Evolutionary conservation across 1,284 basidiomycete species (phyloP), one percentile per base, ranked within the genome.

Genomic region (Dichomitus squalens): DNA sequence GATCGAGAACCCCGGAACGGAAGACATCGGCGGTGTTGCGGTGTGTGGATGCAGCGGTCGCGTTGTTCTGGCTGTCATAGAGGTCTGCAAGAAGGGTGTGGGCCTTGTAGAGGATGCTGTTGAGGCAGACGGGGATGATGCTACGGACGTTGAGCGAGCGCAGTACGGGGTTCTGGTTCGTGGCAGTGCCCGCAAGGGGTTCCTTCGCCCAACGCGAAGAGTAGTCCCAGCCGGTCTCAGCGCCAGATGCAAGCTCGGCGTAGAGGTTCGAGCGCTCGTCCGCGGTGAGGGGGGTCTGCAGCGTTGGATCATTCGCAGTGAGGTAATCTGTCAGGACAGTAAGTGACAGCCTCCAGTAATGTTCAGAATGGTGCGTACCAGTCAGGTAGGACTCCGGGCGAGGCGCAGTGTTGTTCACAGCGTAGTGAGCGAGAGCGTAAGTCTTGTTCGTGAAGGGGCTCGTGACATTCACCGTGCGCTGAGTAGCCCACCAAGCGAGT

Each of bases 211-310:
- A 84, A 34, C 87, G 77, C 1, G 76, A 73, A 8, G 73, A 75
- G 53, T 77, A 83, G 60, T 83, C 82, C 82, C 81, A 84, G 4
- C 77, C 94, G 11, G 83, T 85, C 76, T 97, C 95, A 1, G 94
- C 95, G 41, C 93, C 95, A 49, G 81, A 83, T 0, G 95, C 95
- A 20, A 98, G 82, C 70, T 96, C 90, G n/a, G 90, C 83, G 67
- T 95, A 98, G n/a, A 98, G 71, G 3, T 79, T 83, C 0, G 81
- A 79, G 48, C 82, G 79, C 68, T 88, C 73, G 1, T 79, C 74
- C 20, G 86, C 85, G 56, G 83, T 89, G 49, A 93, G 73, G 4
- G 83, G 69, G 0, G 84, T 81, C 31, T 67, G 65, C 5, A 84
- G 65, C 0, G 79, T 76, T 0, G 87, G 82, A 52, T 85, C 87